Percentiles rank a stretch among this genome's conserved stretches.
phyloP scores from a whole-genome alignment of 805 yeast species.

The Yarrowia sp. region DNA sequence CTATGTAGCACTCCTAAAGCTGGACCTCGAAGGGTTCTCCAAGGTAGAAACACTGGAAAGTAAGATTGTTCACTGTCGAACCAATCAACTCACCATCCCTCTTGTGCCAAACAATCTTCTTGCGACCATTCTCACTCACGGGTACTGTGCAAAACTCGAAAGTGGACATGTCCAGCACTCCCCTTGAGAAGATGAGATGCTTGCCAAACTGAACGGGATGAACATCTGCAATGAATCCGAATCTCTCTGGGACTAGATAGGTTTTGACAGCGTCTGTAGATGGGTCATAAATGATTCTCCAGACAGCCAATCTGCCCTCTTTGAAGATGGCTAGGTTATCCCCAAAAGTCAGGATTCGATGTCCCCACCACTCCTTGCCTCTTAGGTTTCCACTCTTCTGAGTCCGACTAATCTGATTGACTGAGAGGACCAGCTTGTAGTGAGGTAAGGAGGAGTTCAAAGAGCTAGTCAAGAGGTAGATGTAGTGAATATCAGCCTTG shows the following conservation, averaged over 20 bases:
- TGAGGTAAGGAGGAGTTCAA: conserved; percentile 10
- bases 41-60: conserved; percentile 25
- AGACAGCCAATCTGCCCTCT: conserved; percentile 2
- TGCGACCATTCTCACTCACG: conserved; percentile 1
- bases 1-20: not conserved
- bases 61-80: not conserved
- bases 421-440: conserved; percentile 6
- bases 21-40: not conserved
- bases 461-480: conserved; percentile 5
- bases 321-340: conserved; percentile 21
- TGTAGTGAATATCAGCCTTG: conserved; percentile 2
- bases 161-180: conserved; percentile 30
- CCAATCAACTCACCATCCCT: conserved; percentile 5
- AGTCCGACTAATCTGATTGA: not conserved
- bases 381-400: not conserved
- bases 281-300: not conserved
- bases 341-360: conserved; percentile 12
- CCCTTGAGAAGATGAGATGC: conserved; percentile 11
- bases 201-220: conserved; percentile 29
- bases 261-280: not conserved
- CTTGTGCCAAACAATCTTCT: conserved; percentile 30
- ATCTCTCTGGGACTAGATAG: not conserved
- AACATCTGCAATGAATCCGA: conserved; percentile 2
- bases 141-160: conserved; percentile 14
- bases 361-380: conserved; percentile 21